These are phyloP conservation scores for Coemansia sp. DNA, from an alignment of 192 early-diverging fungal species.

Conservation along the genomic window DNA sequence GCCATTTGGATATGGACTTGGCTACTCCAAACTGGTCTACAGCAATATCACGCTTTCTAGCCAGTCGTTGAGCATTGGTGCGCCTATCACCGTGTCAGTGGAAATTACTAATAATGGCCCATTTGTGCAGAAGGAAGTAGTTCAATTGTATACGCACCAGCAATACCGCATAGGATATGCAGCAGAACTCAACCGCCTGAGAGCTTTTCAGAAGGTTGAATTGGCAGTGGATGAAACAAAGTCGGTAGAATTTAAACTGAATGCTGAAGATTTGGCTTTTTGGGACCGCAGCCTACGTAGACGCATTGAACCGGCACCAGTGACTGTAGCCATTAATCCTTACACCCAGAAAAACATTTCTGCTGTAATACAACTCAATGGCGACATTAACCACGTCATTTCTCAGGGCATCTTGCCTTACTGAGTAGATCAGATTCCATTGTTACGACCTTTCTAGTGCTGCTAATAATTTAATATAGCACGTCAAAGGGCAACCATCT, in stretches of 20 bases:
- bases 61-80: conserved; percentile 2
- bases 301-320: conserved; percentile 32
- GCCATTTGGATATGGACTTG: conserved; percentile 59
- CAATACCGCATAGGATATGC: conserved; percentile 54
- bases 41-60: conserved; percentile 35
- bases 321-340: conserved; percentile 38
- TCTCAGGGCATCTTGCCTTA: too few species aligned
- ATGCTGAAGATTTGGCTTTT: conserved; percentile 38
- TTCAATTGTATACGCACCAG: conserved; percentile 60
- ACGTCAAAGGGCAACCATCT: too few species aligned
- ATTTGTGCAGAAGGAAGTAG: conserved; percentile 53
- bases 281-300: conserved; percentile 25
- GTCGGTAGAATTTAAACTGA: conserved; percentile 43
- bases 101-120: conserved; percentile 51
- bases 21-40: conserved; percentile 58
- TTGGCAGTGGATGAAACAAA: conserved; percentile 47
- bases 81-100: conserved; percentile 32
- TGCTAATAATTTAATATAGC: too few species aligned
- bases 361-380: conserved; percentile 15
- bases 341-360: conserved; percentile 11
- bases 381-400: too few species aligned
- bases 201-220: conserved; percentile 54
- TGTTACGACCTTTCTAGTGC: too few species aligned
- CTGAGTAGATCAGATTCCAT: too few species aligned
- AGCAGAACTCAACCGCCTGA: conserved; percentile 56